phyloP scores from a whole-genome alignment of 495 filamentous ascomycete species.

The Ascodesmis nigricans region DNA sequence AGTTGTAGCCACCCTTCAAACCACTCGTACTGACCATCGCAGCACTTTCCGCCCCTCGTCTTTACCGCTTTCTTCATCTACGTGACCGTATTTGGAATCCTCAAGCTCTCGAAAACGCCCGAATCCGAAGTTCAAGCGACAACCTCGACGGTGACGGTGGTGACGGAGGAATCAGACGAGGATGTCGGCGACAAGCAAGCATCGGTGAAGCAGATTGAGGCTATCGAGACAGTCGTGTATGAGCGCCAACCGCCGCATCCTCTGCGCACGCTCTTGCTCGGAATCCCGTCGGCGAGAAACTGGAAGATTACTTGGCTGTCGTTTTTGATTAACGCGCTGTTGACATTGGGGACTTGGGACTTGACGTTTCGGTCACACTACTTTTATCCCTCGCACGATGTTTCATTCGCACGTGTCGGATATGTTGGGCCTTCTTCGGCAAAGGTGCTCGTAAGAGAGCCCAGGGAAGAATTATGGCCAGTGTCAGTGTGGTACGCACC shows the following conservation, averaged over 20 bases:
- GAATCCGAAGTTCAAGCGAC: constrained; percentile 38
- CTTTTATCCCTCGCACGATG: constrained; percentile 45
- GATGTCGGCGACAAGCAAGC: constrained; percentile 13
- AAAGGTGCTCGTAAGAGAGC: constrained; percentile 65
- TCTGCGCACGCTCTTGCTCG: constrained; percentile 46
- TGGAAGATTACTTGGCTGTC: constrained; percentile 36
- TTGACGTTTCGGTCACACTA: constrained; percentile 45
- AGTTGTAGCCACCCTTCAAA: constrained; percentile 8
- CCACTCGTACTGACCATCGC: neutral
- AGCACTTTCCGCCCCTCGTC: constrained; percentile 42
- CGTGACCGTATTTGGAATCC: constrained; percentile 40
- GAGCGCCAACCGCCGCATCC: constrained; percentile 24
- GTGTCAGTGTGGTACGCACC: constrained; percentile 42
- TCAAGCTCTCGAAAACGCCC: constrained; percentile 33
- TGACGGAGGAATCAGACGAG: constrained; percentile 16
- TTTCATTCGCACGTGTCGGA: constrained; percentile 65
- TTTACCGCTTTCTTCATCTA: constrained; percentile 54
- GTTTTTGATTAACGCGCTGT: constrained; percentile 42
- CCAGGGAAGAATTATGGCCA: constrained; percentile 49
- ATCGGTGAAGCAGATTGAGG: constrained; percentile 29
- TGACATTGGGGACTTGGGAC: constrained; percentile 47
- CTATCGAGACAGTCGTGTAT: constrained; percentile 30
- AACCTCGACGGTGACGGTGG: constrained; percentile 35
- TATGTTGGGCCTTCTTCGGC: constrained; percentile 66
- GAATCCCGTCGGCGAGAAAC: constrained; percentile 45